phyloP scores from a whole-genome alignment of 2,329 filamentous ascomycete genomes.

The Periconia digitata region DNA sequence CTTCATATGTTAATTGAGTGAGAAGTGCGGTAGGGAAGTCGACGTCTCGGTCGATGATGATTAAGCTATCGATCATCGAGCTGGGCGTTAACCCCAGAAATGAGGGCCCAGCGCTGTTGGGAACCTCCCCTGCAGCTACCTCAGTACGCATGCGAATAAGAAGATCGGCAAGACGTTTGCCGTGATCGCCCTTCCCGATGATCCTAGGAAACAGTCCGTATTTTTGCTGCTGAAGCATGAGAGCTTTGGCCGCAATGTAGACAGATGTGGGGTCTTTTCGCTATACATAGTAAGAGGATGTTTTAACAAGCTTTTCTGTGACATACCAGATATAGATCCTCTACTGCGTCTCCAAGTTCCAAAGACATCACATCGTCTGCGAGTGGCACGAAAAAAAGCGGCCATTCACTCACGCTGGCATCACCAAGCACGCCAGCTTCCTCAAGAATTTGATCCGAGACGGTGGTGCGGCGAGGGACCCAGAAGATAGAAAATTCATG shows the following conservation, averaged over 20 bases:
- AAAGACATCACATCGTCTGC: conserved; percentile 90
- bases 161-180: conserved; percentile 82
- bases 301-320: too few relatives aligned
- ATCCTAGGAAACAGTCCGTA: conserved; percentile 94
- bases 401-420: conserved; percentile 83
- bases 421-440: conserved; percentile 92
- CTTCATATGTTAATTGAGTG: conserved; percentile 95
- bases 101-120: conserved; percentile 54
- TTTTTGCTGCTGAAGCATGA: conserved; percentile 91
- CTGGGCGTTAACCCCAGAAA: conserved; percentile 77
- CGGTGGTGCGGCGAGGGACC: conserved; percentile 87
- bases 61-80: conserved; percentile 82
- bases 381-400: conserved; percentile 85
- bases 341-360: conserved; percentile 84
- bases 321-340: conserved; percentile 77
- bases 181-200: conserved; percentile 93
- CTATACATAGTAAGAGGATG: conserved; percentile 40
- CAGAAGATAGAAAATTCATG: conserved; percentile 98
- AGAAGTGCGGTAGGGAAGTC: conserved; percentile 90
- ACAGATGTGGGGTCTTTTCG: conserved; percentile 89
- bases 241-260: conserved; percentile 82
- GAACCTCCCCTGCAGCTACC: conserved; percentile 75
- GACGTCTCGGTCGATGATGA: conserved; percentile 93
- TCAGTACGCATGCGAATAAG: conserved; percentile 91
- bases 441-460: conserved; percentile 89